Conservation (phyloP, 257 asterid species). For the Echites panduratus region DNA sequence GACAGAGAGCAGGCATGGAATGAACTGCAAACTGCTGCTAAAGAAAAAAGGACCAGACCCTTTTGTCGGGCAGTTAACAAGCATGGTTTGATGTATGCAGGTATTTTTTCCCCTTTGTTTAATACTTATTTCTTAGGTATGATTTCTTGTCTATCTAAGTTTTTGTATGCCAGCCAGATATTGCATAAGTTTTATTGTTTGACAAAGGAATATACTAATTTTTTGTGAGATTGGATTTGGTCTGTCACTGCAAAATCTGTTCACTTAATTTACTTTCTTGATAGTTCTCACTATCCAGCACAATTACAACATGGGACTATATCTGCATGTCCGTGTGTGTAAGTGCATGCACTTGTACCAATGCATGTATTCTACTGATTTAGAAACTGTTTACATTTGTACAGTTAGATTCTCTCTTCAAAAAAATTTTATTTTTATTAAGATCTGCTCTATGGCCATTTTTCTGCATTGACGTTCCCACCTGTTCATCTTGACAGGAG, state of each 20-base stretch:
- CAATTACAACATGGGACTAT: background rate
- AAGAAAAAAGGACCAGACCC: slow-evolving; percentile 63
- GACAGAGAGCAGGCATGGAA: slow-evolving; percentile 74
- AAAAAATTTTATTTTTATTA: no score
- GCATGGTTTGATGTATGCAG: slow-evolving; percentile 89
- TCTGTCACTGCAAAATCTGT: background rate
- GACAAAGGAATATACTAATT: background rate
- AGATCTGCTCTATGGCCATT: background rate
- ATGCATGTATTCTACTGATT: background rate
- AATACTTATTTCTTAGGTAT: background rate
- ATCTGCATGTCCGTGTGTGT: background rate
- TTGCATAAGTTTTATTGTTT: background rate
- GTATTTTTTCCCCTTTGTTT: slow-evolving; percentile 24
- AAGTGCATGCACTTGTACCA: background rate
- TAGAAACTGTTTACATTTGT: background rate
- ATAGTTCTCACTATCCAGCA: background rate
- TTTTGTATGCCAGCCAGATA: background rate
- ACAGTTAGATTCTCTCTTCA: background rate
- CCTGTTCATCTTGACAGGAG: slow-evolving; percentile 41
- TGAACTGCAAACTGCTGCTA: slow-evolving; percentile 70
- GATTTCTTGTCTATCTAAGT: background rate
- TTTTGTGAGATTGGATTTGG: background rate
- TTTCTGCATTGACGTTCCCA: background rate
- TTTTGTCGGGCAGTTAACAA: slow-evolving; percentile 73
- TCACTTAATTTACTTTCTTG: background rate